Evolutionary conservation across 2,329 filamentous ascomycete species (phyloP).

Genomic region (Aspergillus sp.): DNA sequence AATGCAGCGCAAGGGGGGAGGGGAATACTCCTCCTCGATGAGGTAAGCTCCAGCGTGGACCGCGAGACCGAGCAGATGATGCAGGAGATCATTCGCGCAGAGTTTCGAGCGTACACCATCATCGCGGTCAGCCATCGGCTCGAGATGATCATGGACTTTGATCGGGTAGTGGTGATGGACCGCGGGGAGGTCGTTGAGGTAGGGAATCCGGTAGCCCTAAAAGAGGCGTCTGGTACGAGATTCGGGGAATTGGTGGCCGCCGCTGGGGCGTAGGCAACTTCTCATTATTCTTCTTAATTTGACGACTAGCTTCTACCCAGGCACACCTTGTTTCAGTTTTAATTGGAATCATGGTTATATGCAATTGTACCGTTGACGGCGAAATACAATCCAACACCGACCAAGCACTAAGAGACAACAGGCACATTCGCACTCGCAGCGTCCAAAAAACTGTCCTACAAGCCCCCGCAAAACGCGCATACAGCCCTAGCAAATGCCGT

Average conservation of each 20-base stretch:
- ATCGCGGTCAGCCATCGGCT: slow-evolving; percentile 35
- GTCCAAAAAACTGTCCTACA: too few species aligned
- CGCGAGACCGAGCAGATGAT: slow-evolving; percentile 20
- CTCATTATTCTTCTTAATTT: too few species aligned
- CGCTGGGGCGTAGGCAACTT: too few species aligned
- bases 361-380: too few species aligned
- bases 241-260: slow-evolving; percentile 12
- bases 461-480: too few species aligned
- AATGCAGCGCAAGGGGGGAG: neutral
- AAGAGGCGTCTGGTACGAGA: neutral
- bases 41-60: slow-evolving; percentile 21
- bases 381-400: too few species aligned
- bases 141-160: slow-evolving; percentile 31
- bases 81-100: slow-evolving; percentile 28
- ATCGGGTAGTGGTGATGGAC: slow-evolving; percentile 31
- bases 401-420: too few species aligned
- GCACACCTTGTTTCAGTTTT: too few species aligned
- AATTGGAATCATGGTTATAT: too few species aligned
- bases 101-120: slow-evolving; percentile 32
- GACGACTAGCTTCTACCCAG: too few species aligned
- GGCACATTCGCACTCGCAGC: too few species aligned
- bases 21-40: slow-evolving; percentile 27
- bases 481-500: too few species aligned
- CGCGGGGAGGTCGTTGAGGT: slow-evolving; percentile 22
- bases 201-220: slow-evolving; percentile 10